Evolutionary conservation across 2,329 filamentous ascomycete species (phyloP).

Genomic region (Cercospora beticola): DNA sequence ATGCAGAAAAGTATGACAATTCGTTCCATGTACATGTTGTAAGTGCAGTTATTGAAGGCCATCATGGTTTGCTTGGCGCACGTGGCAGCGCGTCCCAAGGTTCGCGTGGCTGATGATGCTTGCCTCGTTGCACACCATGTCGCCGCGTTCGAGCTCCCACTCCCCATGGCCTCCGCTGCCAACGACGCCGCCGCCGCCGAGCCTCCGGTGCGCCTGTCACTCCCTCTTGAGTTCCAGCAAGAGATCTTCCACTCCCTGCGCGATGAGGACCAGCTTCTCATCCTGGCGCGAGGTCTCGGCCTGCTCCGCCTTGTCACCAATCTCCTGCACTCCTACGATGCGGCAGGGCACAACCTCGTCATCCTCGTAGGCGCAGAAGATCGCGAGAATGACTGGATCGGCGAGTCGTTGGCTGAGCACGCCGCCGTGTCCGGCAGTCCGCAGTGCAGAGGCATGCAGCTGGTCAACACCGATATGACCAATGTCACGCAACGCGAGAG

Average conservation of each 20-base stretch:
- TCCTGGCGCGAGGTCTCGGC: conserved; percentile 87
- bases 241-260: conserved; percentile 89
- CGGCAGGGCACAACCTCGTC: conserved; percentile 88
- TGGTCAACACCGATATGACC: conserved; percentile 93
- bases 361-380: conserved; percentile 87
- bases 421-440: conserved; percentile 83
- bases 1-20: background rate
- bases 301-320: conserved; percentile 93
- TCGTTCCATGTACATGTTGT: background rate
- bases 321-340: conserved; percentile 93
- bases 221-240: conserved; percentile 88
- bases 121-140: background rate
- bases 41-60: background rate
- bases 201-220: conserved; percentile 72
- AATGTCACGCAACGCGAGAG: conserved; percentile 84
- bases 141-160: background rate
- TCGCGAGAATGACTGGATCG: conserved; percentile 93
- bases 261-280: conserved; percentile 86
- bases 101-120: background rate
- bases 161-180: conserved; percentile 3
- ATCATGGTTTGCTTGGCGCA: background rate
- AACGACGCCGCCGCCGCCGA: conserved; percentile 13
- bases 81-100: background rate
- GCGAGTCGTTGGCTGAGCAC: conserved; percentile 92
- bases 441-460: conserved; percentile 77